These are phyloP conservation scores for Paraleonurus japonicus DNA, from an alignment of 257 asterid species.

Conservation along the genomic window DNA sequence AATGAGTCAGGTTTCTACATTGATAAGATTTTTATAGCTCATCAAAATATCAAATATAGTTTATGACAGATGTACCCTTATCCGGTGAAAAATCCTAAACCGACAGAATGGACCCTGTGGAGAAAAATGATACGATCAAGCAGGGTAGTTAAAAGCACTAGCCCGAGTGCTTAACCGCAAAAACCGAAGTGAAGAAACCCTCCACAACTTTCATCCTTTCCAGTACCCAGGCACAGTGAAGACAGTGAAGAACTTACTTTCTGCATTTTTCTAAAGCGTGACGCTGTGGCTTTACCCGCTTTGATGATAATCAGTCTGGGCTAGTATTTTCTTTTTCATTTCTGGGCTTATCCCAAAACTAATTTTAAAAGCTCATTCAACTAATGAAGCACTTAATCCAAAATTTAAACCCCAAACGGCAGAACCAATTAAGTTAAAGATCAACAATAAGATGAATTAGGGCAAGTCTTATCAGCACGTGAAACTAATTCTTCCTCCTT, in stretches of 20 bases:
- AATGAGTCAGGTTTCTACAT: neutral
- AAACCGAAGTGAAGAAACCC: no score
- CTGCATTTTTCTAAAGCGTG: no score
- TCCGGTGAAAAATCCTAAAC: neutral
- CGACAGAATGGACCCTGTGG: no score
- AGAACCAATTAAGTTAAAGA: neutral
- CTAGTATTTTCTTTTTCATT: neutral
- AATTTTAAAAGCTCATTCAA: neutral
- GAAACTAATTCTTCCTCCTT: no score
- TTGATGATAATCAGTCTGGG: neutral
- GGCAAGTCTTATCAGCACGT: no score
- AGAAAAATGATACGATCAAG: no score
- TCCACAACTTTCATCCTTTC: no score
- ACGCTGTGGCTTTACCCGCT: no score
- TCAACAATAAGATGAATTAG: neutral
- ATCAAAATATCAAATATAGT: neutral
- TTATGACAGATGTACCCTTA: neutral
- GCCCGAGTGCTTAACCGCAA: no score
- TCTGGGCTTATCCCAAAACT: neutral
- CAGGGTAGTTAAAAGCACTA: no score
- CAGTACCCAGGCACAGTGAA: no score
- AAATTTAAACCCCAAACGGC: neutral
- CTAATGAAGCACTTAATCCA: neutral
- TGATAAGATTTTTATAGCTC: neutral
- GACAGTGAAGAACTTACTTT: no score